Evolutionary conservation across 2,329 filamentous ascomycete species (phyloP).

Genomic region (Botryotinia convoluta): DNA sequence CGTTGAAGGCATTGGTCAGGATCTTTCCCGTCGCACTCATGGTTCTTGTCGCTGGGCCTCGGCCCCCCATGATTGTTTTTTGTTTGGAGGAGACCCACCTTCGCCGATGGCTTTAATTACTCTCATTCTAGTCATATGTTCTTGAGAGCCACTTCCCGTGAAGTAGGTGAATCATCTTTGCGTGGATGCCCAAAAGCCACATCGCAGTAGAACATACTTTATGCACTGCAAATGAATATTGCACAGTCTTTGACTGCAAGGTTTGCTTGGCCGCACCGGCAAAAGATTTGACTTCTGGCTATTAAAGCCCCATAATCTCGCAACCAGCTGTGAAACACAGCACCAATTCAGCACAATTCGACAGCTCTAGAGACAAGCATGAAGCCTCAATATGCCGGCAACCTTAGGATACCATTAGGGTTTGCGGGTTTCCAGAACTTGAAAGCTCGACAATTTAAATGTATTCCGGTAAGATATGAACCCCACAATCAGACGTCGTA

Average conservation of each 20-base stretch:
- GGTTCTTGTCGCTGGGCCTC: neutral
- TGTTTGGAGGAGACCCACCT: neutral
- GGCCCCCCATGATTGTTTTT: constrained; percentile 1
- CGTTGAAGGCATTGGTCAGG: neutral
- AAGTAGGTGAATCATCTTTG: neutral
- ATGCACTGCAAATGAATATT: neutral
- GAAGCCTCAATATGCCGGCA: neutral
- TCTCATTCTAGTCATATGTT: neutral
- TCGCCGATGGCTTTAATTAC: neutral
- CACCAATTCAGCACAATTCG: neutral
- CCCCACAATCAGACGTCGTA: neutral
- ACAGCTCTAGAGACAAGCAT: neutral
- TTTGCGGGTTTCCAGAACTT: neutral
- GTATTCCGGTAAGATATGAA: neutral
- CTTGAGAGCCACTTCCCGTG: no score
- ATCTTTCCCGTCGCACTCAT: neutral
- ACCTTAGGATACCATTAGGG: neutral
- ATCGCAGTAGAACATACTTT: neutral
- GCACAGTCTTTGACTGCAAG: neutral
- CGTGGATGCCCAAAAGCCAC: neutral
- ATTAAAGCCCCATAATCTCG: neutral
- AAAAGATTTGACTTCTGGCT: neutral
- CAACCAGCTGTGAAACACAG: neutral
- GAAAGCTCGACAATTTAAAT: neutral
- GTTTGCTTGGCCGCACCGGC: neutral